Base-by-base conservation (phyloP, 805 yeast species). In the Candida sanyiensis region DNA sequence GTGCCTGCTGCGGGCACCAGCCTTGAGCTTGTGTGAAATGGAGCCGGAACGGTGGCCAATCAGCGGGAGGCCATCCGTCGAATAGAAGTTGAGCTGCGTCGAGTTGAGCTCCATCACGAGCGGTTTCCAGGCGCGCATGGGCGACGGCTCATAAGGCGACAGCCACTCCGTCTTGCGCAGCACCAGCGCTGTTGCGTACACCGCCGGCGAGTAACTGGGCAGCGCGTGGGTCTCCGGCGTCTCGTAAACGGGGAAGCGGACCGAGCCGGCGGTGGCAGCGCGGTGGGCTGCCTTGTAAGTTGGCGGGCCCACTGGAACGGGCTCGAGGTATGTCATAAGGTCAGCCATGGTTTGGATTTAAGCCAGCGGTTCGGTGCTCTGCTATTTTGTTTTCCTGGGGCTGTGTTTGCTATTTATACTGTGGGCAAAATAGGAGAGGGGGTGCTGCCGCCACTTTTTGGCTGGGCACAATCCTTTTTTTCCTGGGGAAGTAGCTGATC, bases 11-110 rank as follows among this genome's bases (percentile, higher is more conserved):
- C 43, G 35, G 5, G 43, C n/a, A n/a, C n/a, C n/a, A n/a, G n/a
- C 30, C 19, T 35, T 39, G 17, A 39, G 31, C 33, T 35, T 39
- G 18, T n/a, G 16, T 21, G 44, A 49, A 34, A 45, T 47, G 44
- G 42, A 46, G 33, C 47, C 40, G 43, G 47, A 51, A 57, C 42
- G 54, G 54, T 16, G 52, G 39, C 43, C 58, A 54, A 62, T 52
- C 31, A 61, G 42, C 1, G 58, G 49, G 5, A 57, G 21, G 13
- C 59, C 47, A 26, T 67, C 73, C 11, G 67, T 64, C 13, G 59
- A 51, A 57, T 83, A 84, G 39, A 89, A 64, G 58, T 83, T 83
- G 25, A 89, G 63, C 61, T 86, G 95, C 2, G 97, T 89, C 15
- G 90, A 84, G 65, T 89, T 87, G 36, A 89, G 64, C 52, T 83